Conservation (phyloP, 768 basidiomycete species). For the Tulasnella sp. region DNA sequence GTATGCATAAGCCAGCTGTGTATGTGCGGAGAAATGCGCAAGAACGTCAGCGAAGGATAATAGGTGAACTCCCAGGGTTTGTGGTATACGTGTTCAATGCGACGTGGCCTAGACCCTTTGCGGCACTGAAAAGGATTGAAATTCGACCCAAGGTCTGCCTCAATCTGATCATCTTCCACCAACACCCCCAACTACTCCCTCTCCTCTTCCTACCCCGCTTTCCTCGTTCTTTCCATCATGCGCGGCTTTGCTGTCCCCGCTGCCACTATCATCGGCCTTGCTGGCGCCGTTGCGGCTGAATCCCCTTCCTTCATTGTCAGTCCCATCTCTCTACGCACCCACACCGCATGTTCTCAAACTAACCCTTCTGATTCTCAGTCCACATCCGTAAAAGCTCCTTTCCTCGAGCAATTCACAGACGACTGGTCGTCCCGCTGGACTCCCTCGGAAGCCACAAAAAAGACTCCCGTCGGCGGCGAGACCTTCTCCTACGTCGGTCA, state of each 20-base stretch:
- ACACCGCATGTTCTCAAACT: too few relatives aligned
- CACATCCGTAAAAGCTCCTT: conserved; percentile 72
- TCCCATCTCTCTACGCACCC: neutral
- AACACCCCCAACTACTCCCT: conserved; percentile 31
- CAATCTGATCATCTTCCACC: conserved; percentile 28
- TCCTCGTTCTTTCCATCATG: conserved; percentile 43
- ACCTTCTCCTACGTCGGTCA: conserved; percentile 95
- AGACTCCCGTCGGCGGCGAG: conserved; percentile 91
- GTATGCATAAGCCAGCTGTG: too few relatives aligned
- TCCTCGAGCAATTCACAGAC: conserved; percentile 92
- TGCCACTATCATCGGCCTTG: conserved; percentile 55
- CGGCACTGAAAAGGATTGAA: conserved; percentile 6
- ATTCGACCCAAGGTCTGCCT: conserved; percentile 31
- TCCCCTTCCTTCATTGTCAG: neutral
- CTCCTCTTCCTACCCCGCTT: conserved; percentile 27
- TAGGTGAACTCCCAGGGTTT: conserved; percentile 2
- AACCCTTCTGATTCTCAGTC: conserved; percentile 34
- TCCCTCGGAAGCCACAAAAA: conserved; percentile 94
- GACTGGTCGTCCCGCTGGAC: conserved; percentile 92
- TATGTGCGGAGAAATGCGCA: too few relatives aligned
- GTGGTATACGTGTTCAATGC: neutral
- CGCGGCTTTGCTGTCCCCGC: conserved; percentile 78
- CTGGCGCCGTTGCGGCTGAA: conserved; percentile 31
- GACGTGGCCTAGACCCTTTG: neutral
- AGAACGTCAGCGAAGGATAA: neutral